A percentile compares a stretch with the other conserved stretches of the same genome.
Evolutionary conservation across 352 stramenopile genomes (phyloP).

Genomic region (Pythium plurisporium): DNA sequence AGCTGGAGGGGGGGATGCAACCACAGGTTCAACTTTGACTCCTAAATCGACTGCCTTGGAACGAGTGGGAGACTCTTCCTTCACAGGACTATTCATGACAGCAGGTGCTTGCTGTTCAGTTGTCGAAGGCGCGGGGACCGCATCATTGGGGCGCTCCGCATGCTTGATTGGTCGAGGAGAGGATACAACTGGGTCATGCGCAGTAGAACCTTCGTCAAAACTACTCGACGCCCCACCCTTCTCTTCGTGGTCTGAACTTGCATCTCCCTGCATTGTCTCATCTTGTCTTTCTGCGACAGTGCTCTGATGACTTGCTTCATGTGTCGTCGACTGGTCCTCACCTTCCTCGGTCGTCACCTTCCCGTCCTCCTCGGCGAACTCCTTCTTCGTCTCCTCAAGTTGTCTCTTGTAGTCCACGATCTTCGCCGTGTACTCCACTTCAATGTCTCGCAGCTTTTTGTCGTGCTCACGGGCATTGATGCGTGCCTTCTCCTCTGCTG

Average conservation of each 20-base stretch:
- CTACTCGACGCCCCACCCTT: not conserved
- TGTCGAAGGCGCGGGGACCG: not conserved
- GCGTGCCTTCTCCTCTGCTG: slow-evolving; percentile 60
- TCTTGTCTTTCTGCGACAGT: slow-evolving; percentile 5
- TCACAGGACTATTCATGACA: no score
- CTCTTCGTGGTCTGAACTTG: not conserved
- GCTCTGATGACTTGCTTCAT: not conserved
- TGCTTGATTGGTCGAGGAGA: no score
- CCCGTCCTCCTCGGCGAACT: slow-evolving; percentile 15
- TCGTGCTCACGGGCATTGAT: slow-evolving; percentile 34
- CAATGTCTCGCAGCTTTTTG: slow-evolving; percentile 42
- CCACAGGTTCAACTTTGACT: no score
- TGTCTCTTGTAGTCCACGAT: slow-evolving; percentile 43
- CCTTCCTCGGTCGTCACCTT: no score
- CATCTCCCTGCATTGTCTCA: slow-evolving; percentile 8
- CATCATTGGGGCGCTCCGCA: no score
- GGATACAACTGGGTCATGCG: no score
- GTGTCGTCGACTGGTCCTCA: no score
- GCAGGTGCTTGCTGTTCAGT: no score
- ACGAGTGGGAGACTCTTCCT: slow-evolving; percentile 1
- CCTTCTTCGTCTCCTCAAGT: slow-evolving; percentile 32
- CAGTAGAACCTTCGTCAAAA: not conserved
- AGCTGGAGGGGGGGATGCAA: not conserved
- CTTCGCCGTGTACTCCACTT: slow-evolving; percentile 44
- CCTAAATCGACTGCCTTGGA: no score